These are phyloP conservation scores for Dispira simplex DNA, from an alignment of 192 early-diverging fungal genomes.

Conservation along the genomic window DNA sequence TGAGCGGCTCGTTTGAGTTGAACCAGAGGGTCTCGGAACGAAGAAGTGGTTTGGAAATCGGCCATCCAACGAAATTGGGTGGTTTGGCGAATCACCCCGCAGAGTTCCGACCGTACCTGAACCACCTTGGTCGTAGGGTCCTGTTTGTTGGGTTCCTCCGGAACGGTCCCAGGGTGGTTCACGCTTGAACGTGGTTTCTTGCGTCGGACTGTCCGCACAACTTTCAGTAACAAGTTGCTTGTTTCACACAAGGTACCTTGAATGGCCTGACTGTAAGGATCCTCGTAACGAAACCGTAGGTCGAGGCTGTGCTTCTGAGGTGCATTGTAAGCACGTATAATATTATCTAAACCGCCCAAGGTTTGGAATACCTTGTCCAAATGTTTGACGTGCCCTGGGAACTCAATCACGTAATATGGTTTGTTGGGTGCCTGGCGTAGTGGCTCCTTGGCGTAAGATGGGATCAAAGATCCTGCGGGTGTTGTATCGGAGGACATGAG, in stretches of 20 bases:
- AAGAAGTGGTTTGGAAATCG: neutral
- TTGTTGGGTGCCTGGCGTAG: too few species aligned
- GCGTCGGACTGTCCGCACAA: constrained; percentile 18
- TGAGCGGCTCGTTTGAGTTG: neutral
- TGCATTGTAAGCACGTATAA: constrained; percentile 15
- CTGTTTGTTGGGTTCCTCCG: neutral
- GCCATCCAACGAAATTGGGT: neutral
- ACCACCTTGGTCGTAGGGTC: neutral
- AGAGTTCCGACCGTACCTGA: neutral
- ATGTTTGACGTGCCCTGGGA: constrained; percentile 24
- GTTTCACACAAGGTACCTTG: constrained; percentile 22
- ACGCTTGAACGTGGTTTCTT: neutral
- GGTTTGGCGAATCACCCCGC: constrained; percentile 1
- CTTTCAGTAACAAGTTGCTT: constrained; percentile 25
- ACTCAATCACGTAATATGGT: constrained; percentile 18
- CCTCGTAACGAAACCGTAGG: constrained; percentile 26
- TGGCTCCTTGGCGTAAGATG: too few species aligned
- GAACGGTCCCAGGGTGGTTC: too few species aligned
- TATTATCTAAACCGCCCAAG: constrained; percentile 23
- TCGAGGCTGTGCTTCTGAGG: constrained; percentile 14
- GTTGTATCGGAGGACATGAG: too few species aligned
- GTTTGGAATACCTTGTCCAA: constrained; percentile 19
- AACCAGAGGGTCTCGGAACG: constrained; percentile 1
- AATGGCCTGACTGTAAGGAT: constrained; percentile 26
- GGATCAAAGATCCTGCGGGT: too few species aligned